These are phyloP conservation scores for Stagonosporopsis chrysanthemi DNA, from an alignment of 2,329 filamentous ascomycete genomes.

Conservation along the genomic window DNA sequence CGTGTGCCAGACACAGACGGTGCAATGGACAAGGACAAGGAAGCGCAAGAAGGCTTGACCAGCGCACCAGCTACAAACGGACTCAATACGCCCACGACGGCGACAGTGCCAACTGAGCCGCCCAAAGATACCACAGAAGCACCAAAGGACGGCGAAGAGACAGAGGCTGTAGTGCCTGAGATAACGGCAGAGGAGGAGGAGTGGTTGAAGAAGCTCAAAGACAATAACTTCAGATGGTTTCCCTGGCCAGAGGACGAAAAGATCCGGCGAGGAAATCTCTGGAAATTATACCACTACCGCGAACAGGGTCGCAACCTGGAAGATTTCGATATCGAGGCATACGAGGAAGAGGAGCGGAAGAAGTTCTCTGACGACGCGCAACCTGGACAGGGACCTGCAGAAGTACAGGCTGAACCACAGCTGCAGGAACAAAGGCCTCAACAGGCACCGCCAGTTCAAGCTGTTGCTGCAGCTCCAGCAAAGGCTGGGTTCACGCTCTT, in stretches of 20 bases:
- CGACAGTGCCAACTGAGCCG: conserved; percentile 30
- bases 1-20: conserved; percentile 27
- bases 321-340: conserved; percentile 32
- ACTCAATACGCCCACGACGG: conserved; percentile 39
- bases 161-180: conserved; percentile 23
- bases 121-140: conserved; percentile 31
- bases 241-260: conserved; percentile 79
- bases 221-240: conserved; percentile 60
- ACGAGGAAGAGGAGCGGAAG: conserved; percentile 30
- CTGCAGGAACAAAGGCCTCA: conserved; percentile 8
- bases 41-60: conserved; percentile 30
- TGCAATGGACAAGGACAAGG: conserved; percentile 27
- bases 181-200: conserved; percentile 44
- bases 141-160: conserved; percentile 23
- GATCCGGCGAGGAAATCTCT: conserved; percentile 72
- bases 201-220: conserved; percentile 44
- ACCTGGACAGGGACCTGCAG: neutral
- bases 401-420: conserved; percentile 5
- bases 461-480: conserved; percentile 3
- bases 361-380: conserved; percentile 9
- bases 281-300: conserved; percentile 35
- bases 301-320: conserved; percentile 32
- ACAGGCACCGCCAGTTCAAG: conserved; percentile 5
- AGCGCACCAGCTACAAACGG: conserved; percentile 39
- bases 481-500: conserved; percentile 17